Evolutionary conservation across 2,329 filamentous ascomycete genomes (phyloP), one percentile per base, ranked within the genome.

Genomic region (Xylaria sp.): DNA sequence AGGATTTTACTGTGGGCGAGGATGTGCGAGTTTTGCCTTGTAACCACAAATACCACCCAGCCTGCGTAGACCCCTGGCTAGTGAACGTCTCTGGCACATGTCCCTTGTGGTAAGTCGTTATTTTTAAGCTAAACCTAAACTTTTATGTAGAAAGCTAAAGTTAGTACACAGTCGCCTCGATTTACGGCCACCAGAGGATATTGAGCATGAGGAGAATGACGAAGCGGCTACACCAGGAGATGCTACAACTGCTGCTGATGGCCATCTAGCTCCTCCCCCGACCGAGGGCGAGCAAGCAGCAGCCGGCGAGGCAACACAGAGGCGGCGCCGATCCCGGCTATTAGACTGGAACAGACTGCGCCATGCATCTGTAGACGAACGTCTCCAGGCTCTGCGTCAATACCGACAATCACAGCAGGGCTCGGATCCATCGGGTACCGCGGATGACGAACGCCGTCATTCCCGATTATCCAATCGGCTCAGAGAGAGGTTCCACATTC

Each of bases 71-170:
- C 73, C 90, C 89, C 3, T 92, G 90, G 90, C 81, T 92, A 51
- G 81, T 92, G 68, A 90, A 92, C 65, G 86, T 92, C 11, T 90
- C 89, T 11, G 89, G 90, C 67, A 92, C 89, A 34, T 92, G 89
- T 77, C 89, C 89, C 19, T 77, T 92, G 67, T 92, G 89, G 89
- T 91, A 82, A 82, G 87, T 82, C 14, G 24, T 24, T n/a, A 42
- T 45, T 61, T 48, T 8, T 47, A 21, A 19, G 42, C 11, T 17
- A 42, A 51, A 6, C 11, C 21, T 21, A 8, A 11, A 39, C 48
- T 36, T 42, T 12, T 53, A 56, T 21, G 54, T 39, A 53, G 14
- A 58, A 54, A 19, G 32, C 71, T 74, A 72, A 69, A 32, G 30
- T 27, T 53, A 4, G 9, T 8, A 27, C 19, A 58, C 65, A 89